Evolutionary conservation across 768 basidiomycete genomes (phyloP), one percentile per base, ranked within the genome.

Genomic region (Inosperma sp.): DNA sequence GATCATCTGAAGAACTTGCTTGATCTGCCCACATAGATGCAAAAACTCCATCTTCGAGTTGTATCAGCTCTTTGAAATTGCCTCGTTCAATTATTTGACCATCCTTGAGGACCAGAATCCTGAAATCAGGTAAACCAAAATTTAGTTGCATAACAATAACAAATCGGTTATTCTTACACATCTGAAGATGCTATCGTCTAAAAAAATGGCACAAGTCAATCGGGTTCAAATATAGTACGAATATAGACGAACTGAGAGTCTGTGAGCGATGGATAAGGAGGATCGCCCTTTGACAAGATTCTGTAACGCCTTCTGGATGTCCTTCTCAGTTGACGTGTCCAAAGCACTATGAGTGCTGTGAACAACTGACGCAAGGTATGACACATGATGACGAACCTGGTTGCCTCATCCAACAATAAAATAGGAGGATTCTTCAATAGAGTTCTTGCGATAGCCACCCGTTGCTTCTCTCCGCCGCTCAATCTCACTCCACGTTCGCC

Each of bases 11-110:
- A 4, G 84, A 75, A 19, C 82, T 81, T 25, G 86, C 73, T 61
- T 94, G 88, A 62, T 90, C 82, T 1, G 87, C 83, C 93, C 93
- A 96, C 88, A 94, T 87, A 1, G 79, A 74, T 10, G 88, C 86
- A 59, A 93, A 93, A 31, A 81, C 61, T 44, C 88, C 88, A 56
- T 86, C 78, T 13, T 51, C 50, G 37, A 70, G 68, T 25, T 81
- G 80, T 39, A 93, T 68, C 26, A 96, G 74, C 54, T 93, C 89
- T 51, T 78, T 81, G 66, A 92, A 91, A 34, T 69, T 79, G 7
- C 92, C 92, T 52, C 80, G 79, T 66, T 97, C 95, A 31, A 87
- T 74, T 37, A 98, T 85, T 61, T 83, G 81, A 4, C 95, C 94
- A 61, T 96, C 87, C 58, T 88, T 88, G 52, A 98, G 81, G 21